Evolutionary conservation across 495 filamentous ascomycete species (phyloP).

Genomic region (Hypoxylon perforatum): DNA sequence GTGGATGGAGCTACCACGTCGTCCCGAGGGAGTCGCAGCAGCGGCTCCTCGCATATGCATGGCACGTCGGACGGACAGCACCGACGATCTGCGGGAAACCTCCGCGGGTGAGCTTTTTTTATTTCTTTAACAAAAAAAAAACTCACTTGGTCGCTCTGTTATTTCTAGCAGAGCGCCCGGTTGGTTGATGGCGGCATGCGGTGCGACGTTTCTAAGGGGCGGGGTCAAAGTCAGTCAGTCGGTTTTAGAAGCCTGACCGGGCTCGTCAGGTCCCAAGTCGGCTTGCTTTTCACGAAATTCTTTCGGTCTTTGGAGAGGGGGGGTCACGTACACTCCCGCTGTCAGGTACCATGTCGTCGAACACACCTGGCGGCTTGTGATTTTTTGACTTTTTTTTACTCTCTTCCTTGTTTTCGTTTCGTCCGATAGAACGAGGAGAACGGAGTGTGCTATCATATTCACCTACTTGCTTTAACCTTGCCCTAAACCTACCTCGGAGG

Average conservation of each 20-base stretch:
- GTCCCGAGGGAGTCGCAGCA: conserved; percentile 22
- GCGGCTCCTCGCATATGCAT: conserved; percentile 39
- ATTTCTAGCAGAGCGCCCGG: conserved; percentile 31
- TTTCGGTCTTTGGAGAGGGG: not conserved
- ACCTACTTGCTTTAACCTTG: too few relatives aligned
- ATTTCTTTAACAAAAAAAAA: too few relatives aligned
- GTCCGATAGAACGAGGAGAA: conserved; percentile 14
- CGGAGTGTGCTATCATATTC: not conserved
- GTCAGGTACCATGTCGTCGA: conserved; percentile 22
- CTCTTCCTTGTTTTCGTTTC: conserved; percentile 10
- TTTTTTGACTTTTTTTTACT: conserved; percentile 11
- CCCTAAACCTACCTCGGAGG: too few relatives aligned
- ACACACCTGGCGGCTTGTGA: conserved; percentile 15
- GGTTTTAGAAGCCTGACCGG: conserved; percentile 13
- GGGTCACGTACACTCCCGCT: conserved; percentile 12
- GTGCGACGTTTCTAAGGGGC: conserved; percentile 27
- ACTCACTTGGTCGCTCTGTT: conserved; percentile 7
- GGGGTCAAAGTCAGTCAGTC: conserved; percentile 12
- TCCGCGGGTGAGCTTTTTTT: conserved; percentile 40
- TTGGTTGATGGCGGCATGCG: conserved; percentile 41
- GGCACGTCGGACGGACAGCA: too few relatives aligned
- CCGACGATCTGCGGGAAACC: conserved; percentile 47
- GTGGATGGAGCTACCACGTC: conserved; percentile 33
- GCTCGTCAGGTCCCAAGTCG: not conserved
- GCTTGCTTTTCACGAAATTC: conserved; percentile 22